Percentiles rank a stretch among this genome's conserved stretches.
Evolutionary conservation across 805 yeast genomes (phyloP).

Genomic region (Pichia nakasei): DNA sequence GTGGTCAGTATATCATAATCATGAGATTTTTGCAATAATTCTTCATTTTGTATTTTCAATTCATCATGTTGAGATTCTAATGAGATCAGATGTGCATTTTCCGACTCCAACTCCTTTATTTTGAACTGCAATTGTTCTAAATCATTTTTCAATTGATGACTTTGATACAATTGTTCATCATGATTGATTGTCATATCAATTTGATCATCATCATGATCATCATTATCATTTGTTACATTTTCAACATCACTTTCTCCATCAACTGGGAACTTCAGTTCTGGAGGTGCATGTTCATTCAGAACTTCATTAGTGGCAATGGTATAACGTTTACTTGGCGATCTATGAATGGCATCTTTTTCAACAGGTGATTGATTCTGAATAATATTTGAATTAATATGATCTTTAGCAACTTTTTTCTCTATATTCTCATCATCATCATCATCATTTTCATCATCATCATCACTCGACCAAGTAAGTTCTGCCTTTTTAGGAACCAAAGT

Average conservation of each 20-base stretch:
- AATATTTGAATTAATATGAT: slow-evolving; percentile 2
- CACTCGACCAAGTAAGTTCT: slow-evolving; percentile 80
- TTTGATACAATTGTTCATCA: background rate
- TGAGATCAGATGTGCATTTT: slow-evolving; percentile 6
- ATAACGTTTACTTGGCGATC: slow-evolving; percentile 10
- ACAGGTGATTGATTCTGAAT: background rate
- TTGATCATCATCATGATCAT: background rate
- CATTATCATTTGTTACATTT: background rate
- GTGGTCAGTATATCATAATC: slow-evolving; percentile 1
- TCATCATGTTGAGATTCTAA: background rate
- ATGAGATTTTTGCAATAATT: slow-evolving; percentile 3
- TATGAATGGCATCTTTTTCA: slow-evolving; percentile 4
- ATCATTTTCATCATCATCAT: slow-evolving; percentile 55
- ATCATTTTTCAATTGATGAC: background rate
- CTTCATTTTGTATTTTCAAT: slow-evolving; percentile 2
- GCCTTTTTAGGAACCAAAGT: slow-evolving; percentile 82
- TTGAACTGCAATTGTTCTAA: background rate
- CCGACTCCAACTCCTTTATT: slow-evolving; percentile 4
- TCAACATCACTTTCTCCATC: slow-evolving; percentile 4
- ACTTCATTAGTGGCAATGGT: slow-evolving; percentile 11
- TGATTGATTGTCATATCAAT: background rate
- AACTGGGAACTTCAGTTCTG: slow-evolving; percentile 9
- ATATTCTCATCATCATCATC: slow-evolving; percentile 2
- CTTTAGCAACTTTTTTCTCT: background rate
- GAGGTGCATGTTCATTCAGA: slow-evolving; percentile 9